Conservation (phyloP, 176 grass and related monocot species). For the Rhynchospora tenuis region DNA sequence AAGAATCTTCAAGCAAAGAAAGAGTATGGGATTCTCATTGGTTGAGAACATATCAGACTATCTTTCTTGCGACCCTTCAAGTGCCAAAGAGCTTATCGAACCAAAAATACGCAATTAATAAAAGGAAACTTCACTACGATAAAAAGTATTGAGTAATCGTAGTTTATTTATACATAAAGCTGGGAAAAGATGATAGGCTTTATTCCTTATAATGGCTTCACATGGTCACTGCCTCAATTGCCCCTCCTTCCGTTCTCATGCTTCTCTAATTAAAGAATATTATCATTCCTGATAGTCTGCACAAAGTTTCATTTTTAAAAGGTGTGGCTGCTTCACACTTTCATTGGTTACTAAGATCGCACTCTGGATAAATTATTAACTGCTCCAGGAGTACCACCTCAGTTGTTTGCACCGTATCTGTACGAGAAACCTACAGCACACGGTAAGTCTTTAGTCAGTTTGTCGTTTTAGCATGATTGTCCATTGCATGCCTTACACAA, state of each 20-base stretch:
- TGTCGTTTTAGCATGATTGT: not conserved
- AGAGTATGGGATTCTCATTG: not conserved
- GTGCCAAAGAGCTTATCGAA: not conserved
- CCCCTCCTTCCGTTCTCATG: not conserved
- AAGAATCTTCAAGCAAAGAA: not conserved
- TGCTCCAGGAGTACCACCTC: not conserved
- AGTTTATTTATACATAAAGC: conserved; percentile 16
- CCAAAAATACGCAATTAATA: not conserved
- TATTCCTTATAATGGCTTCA: conserved; percentile 32
- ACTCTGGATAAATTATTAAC: not conserved
- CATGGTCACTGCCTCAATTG: conserved; percentile 10
- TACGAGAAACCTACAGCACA: not conserved
- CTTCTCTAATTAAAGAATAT: conserved; percentile 25
- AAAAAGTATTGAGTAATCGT: not conserved
- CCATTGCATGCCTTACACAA: too few relatives aligned
- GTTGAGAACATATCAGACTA: not conserved
- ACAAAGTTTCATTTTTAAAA: conserved; percentile 20
- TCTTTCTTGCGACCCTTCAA: not conserved
- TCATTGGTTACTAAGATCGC: not conserved
- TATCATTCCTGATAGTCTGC: conserved; percentile 14
- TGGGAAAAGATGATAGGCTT: conserved; percentile 31
- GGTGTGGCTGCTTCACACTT: conserved; percentile 24
- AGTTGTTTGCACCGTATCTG: not conserved
- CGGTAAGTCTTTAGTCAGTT: not conserved
- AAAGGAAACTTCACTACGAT: not conserved